A percentile compares a stretch with the other conserved stretches of the same genome.
These are phyloP conservation scores for Ophiostoma sp. DNA, from an alignment of 2,329 filamentous ascomycete species.

Conservation along the genomic window DNA sequence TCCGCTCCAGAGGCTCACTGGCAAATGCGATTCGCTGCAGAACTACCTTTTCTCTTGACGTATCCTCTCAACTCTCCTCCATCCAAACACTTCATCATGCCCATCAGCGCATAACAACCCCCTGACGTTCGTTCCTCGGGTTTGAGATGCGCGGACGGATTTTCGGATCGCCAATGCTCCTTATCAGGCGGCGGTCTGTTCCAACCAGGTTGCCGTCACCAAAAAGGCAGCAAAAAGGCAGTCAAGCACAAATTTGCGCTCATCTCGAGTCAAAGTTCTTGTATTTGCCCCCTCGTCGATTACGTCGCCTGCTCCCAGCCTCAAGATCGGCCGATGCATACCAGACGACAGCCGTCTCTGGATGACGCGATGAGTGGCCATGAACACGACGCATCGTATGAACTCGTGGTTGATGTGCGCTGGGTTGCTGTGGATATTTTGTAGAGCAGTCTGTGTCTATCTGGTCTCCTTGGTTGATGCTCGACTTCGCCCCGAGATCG, in stretches of 20 bases:
- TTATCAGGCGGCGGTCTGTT: not conserved
- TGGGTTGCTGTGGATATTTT: not conserved
- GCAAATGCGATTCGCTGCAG: not conserved
- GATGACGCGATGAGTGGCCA: not conserved
- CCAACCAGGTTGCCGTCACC: conserved; percentile 7
- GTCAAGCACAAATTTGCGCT: not conserved
- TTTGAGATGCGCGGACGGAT: conserved; percentile 14
- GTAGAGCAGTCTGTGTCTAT: not conserved
- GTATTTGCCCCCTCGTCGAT: not conserved
- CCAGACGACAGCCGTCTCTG: conserved; percentile 8
- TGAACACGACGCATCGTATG: not conserved
- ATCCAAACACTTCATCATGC: not conserved
- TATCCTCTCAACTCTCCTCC: not conserved
- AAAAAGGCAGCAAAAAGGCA: not conserved
- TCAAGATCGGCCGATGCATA: not conserved
- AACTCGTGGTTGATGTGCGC: not conserved
- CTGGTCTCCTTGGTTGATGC: not conserved
- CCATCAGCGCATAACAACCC: not conserved
- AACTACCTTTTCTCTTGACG: not conserved
- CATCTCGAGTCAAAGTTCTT: not conserved
- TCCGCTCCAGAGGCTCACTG: not conserved
- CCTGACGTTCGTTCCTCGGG: not conserved
- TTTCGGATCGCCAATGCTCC: conserved; percentile 3
- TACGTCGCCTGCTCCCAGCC: not conserved
- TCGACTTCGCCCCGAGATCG: not conserved